These are phyloP conservation scores for Camellia japonica DNA, from an alignment of 148 eudicot species.

Conservation along the genomic window DNA sequence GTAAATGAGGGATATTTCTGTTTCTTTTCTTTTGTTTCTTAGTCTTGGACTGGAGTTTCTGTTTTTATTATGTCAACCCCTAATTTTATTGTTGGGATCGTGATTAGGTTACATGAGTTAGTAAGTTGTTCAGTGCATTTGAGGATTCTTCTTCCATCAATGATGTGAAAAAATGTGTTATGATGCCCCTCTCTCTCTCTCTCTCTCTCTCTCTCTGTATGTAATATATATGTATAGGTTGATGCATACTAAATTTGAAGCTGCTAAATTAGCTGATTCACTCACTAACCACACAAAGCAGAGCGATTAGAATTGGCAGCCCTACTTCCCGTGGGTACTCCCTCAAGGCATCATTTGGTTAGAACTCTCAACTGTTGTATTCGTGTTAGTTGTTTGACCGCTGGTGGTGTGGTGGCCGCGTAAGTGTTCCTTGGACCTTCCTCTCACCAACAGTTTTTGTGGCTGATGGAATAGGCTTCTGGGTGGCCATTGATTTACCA, in stretches of 20 bases:
- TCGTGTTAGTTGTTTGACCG: no score
- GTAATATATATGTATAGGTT: no score
- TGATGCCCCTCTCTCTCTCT: not conserved
- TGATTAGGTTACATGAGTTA: conserved; percentile 3
- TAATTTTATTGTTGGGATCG: not conserved
- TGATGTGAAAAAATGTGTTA: not conserved
- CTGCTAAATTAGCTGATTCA: not conserved
- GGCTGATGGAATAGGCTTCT: no score
- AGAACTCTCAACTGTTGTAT: no score
- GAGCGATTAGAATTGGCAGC: not conserved
- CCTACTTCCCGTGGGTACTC: not conserved
- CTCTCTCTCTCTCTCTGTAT: not conserved
- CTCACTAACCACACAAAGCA: not conserved
- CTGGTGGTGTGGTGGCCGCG: no score
- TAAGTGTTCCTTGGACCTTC: no score
- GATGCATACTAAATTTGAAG: no score
- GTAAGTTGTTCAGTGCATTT: conserved; percentile 14
- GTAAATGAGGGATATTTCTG: conserved; percentile 11
- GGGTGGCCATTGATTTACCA: no score
- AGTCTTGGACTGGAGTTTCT: not conserved
- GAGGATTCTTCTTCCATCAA: conserved; percentile 14
- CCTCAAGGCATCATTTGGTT: no score
- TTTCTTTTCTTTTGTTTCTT: not conserved
- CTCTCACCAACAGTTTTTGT: no score
- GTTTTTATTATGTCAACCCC: not conserved